Evolutionary conservation across 2,329 filamentous ascomycete genomes (phyloP).

Genomic region (Ophiostoma sp.): DNA sequence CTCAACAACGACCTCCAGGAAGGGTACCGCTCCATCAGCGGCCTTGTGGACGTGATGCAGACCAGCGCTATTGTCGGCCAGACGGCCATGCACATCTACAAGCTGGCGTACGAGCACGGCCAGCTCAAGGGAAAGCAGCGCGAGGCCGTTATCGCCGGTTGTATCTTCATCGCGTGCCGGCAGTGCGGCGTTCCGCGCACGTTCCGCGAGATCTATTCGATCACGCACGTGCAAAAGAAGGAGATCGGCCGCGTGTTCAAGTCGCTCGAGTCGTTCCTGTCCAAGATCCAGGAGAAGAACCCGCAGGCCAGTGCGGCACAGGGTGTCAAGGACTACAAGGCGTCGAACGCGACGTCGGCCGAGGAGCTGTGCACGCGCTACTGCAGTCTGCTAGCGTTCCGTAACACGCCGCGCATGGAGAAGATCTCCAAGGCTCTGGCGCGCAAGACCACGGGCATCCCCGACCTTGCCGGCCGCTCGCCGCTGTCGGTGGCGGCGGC

Average conservation of each 20-base stretch:
- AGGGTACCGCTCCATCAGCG: conserved; percentile 76
- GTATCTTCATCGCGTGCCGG: conserved; percentile 95
- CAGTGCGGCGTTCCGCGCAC: conserved; percentile 82
- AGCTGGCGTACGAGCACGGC: conserved; percentile 86
- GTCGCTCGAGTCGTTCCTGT: conserved; percentile 79
- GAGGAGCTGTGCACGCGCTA: conserved; percentile 83
- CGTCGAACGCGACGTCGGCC: conserved; percentile 71
- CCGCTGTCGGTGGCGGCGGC: conserved; percentile 90
- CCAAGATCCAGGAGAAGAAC: conserved; percentile 63
- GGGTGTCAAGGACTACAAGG: conserved; percentile 62
- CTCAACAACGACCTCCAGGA: conserved; percentile 55
- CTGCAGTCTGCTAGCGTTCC: conserved; percentile 73
- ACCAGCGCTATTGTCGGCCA: conserved; percentile 78
- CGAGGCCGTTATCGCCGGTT: conserved; percentile 89
- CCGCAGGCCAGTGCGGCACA: conserved; percentile 41
- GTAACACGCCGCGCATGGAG: conserved; percentile 66
- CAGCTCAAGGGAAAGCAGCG: conserved; percentile 93
- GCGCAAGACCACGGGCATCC: conserved; percentile 67
- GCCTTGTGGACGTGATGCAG: conserved; percentile 77
- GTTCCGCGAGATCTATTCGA: conserved; percentile 87
- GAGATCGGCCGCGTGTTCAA: conserved; percentile 97
- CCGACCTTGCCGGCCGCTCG: conserved; percentile 83
- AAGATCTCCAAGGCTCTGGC: conserved; percentile 77
- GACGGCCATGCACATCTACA: conserved; percentile 91
- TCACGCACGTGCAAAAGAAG: conserved; percentile 94